Conservation (phyloP, 164 flowering plant species). For the Macadamia integrifolia region DNA sequence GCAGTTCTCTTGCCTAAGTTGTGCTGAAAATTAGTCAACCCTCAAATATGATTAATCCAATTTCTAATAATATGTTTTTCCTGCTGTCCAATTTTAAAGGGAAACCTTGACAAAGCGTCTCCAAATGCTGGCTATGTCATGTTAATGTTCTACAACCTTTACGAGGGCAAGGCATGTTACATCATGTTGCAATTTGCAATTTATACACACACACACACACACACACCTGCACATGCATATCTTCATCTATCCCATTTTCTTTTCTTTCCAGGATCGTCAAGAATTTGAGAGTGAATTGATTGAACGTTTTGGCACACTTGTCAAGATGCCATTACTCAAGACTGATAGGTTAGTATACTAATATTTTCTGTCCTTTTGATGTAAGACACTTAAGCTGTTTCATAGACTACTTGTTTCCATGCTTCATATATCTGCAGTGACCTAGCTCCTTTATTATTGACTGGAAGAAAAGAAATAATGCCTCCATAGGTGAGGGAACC, state of each 20-base stretch:
- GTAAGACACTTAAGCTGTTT: neutral
- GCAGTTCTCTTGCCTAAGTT: neutral
- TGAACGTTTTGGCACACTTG: conserved; percentile 81
- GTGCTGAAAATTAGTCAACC: neutral
- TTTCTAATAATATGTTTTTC: conserved; percentile 1
- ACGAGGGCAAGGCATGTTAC: conserved; percentile 76
- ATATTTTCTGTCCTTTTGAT: conserved; percentile 1
- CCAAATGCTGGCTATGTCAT: conserved; percentile 94
- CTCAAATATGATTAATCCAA: neutral
- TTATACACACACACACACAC: neutral
- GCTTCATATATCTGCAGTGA: too few relatives aligned
- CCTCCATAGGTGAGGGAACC: too few relatives aligned
- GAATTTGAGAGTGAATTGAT: conserved; percentile 76
- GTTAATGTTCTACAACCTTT: conserved; percentile 92
- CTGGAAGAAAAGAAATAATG: too few relatives aligned
- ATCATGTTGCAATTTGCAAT: neutral
- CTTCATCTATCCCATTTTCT: neutral
- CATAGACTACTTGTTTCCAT: too few relatives aligned
- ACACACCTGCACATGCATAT: neutral
- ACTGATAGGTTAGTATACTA: conserved; percentile 54
- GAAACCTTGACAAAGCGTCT: conserved; percentile 86
- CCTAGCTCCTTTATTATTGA: too few relatives aligned
- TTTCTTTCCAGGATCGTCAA: conserved; percentile 48
- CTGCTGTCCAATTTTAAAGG: conserved; percentile 37
- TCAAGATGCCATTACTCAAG: conserved; percentile 88